Conservation (phyloP, 352 stramenopile species). For the Pythium guiyangense region DNA sequence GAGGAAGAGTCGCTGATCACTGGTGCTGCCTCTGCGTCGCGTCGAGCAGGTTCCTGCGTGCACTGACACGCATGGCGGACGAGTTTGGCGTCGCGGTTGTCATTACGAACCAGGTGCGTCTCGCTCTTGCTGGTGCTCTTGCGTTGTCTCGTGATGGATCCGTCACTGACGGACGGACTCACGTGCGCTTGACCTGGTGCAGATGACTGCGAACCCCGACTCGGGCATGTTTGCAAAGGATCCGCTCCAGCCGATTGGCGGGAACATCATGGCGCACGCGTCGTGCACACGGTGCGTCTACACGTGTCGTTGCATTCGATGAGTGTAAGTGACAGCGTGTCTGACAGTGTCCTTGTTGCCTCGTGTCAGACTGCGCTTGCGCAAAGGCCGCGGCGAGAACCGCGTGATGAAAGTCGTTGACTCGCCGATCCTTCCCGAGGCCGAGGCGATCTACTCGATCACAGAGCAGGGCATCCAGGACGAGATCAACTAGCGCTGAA, state of each 20-base stretch:
- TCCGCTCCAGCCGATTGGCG: slow-evolving; percentile 87
- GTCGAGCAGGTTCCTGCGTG: slow-evolving; percentile 91
- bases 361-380: slow-evolving; percentile 79
- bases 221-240: slow-evolving; percentile 91
- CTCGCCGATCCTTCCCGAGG: slow-evolving; percentile 96
- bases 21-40: slow-evolving; percentile 31
- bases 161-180: background rate
- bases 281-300: slow-evolving; percentile 65
- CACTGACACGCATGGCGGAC: slow-evolving; percentile 96
- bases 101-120: slow-evolving; percentile 80
- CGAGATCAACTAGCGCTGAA: slow-evolving; percentile 67
- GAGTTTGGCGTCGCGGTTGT: slow-evolving; percentile 98
- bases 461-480: slow-evolving; percentile 93
- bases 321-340: background rate
- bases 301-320: background rate
- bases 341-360: background rate
- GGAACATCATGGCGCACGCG: slow-evolving; percentile 88
- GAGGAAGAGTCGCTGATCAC: background rate
- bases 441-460: slow-evolving; percentile 98
- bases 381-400: slow-evolving; percentile 98
- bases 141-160: background rate
- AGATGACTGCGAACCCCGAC: slow-evolving; percentile 89
- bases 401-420: slow-evolving; percentile 97
- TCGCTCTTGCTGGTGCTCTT: background rate
- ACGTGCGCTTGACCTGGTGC: background rate